Conservation (phyloP, 345 rosid species). For the Arabidopsis suecica region DNA sequence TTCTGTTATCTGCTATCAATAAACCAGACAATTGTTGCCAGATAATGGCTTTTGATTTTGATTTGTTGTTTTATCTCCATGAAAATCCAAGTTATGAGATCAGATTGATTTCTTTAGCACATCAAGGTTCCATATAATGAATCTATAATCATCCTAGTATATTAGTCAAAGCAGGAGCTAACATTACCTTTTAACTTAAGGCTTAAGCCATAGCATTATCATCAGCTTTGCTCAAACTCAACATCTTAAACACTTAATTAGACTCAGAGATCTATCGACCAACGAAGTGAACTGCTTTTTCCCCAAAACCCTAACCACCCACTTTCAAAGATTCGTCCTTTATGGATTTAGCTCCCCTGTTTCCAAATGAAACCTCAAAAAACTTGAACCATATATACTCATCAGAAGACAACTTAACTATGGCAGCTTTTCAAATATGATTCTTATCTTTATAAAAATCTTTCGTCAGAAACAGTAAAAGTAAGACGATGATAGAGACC, state of each 20-base stretch:
- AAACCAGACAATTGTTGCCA: slow-evolving; percentile 38
- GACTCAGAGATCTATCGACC: neutral
- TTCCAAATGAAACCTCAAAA: neutral
- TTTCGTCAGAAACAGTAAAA: neutral
- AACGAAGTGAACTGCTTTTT: neutral
- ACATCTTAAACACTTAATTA: neutral
- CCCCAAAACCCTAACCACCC: neutral
- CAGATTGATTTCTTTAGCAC: slow-evolving; percentile 1
- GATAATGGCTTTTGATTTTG: slow-evolving; percentile 11
- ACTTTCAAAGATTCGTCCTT: neutral
- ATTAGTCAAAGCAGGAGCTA: neutral
- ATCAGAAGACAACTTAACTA: neutral
- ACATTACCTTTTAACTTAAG: neutral
- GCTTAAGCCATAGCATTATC: neutral
- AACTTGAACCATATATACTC: neutral
- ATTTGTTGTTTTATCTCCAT: slow-evolving; percentile 11
- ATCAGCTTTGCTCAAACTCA: neutral
- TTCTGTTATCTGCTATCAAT: neutral
- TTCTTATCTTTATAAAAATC: too few relatives aligned
- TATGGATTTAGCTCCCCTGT: too few relatives aligned
- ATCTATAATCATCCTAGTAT: neutral
- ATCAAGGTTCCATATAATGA: neutral
- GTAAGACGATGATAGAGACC: neutral
- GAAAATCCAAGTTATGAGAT: neutral
- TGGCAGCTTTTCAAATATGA: neutral